These are phyloP conservation scores for Solanum hybrid DNA, from an alignment of 305 asterid genomes.

Conservation along the genomic window DNA sequence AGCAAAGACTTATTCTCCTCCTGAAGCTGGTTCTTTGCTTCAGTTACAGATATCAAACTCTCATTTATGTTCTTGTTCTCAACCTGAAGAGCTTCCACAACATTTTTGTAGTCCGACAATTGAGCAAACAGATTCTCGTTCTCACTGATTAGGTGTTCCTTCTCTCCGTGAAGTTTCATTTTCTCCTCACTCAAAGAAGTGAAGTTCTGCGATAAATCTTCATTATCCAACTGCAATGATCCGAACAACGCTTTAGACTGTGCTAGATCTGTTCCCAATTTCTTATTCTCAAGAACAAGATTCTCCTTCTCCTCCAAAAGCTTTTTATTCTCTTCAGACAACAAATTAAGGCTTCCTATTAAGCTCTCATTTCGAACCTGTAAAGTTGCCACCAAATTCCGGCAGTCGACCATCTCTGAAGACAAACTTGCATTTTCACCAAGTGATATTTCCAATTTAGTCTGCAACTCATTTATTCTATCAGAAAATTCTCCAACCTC, in stretches of 20 bases:
- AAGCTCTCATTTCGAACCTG: conserved; percentile 54
- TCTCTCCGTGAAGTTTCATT: conserved; percentile 47
- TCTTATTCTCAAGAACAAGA: conserved; percentile 44
- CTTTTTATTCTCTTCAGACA: conserved; percentile 48
- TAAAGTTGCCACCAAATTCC: conserved; percentile 40
- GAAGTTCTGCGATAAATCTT: conserved; percentile 20
- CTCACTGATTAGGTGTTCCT: conserved; percentile 32
- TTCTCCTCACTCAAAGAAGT: conserved; percentile 42
- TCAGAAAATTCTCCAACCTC: conserved; percentile 48
- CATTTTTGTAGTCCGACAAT: conserved; percentile 33
- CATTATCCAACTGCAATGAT: conserved; percentile 38
- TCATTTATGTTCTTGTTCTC: conserved; percentile 43
- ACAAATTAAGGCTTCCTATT: conserved; percentile 27
- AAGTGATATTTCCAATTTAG: conserved; percentile 46
- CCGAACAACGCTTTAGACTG: conserved; percentile 39
- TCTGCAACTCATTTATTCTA: conserved; percentile 54
- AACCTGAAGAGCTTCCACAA: conserved; percentile 41
- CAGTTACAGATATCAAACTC: conserved; percentile 28
- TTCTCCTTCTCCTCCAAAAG: conserved; percentile 40
- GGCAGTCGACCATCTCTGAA: conserved; percentile 55
- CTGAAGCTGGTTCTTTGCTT: conserved; percentile 44
- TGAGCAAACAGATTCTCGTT: conserved; percentile 46
- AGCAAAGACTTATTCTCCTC: conserved; percentile 36
- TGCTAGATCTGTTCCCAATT: conserved; percentile 41
- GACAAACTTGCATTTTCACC: conserved; percentile 54